Base-by-base conservation (phyloP, 1,284 basidiomycete species). In the Pseudozyma hubeiensis region DNA sequence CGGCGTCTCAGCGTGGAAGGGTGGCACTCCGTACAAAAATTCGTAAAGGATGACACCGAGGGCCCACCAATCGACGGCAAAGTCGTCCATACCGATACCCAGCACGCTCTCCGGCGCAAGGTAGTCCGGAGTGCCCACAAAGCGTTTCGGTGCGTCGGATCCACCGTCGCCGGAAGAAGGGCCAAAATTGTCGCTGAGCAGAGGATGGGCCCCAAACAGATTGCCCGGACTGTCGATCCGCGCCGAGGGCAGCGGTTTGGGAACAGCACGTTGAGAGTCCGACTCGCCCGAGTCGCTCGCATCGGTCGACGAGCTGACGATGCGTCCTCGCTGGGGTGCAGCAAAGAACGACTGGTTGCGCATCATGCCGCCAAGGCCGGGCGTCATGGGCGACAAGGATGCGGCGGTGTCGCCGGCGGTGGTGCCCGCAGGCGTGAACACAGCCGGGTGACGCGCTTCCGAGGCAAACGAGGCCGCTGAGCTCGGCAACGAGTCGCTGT, bases 61-160 rank as follows among this genome's bases (percentile, higher is more conserved):
- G 14, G 97, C 97, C 97, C 97, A 99, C 94, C 97, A 99, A 87
- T 99, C 97, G 68, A 98, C 97, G 14, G 91, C 91, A 44, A 91
- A 92, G 85, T 99, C 95, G 83, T 99, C 96, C 55, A 93, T 93
- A 52, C 94, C 92, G 72, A 98, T 89, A 67, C 97, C 97, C 57
- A 98, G 89, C 68, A 99, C 97, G 48, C 93, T 96, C 85, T 98
- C 95, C 0, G 95, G 95, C 4, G 95, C 93, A 43, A 98, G 88
- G 84, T 98, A 98, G 85, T 98, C 95, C 4, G 96, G 96, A 2
- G 95, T 98, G 14, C 95, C 95, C 9, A 97, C 95, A 79, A 98
- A 94, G 16, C 66, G 67, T 35, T 75, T 69, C 29, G 37, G 56
- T 7, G 45, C 44, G 24, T 48, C 52, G 19, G 77, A 88, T 89